Evolutionary conservation across 108 stramenopile genomes (phyloP), one percentile per base, ranked within the genome.

Genomic region (Aureococcus anophagefferens): DNA sequence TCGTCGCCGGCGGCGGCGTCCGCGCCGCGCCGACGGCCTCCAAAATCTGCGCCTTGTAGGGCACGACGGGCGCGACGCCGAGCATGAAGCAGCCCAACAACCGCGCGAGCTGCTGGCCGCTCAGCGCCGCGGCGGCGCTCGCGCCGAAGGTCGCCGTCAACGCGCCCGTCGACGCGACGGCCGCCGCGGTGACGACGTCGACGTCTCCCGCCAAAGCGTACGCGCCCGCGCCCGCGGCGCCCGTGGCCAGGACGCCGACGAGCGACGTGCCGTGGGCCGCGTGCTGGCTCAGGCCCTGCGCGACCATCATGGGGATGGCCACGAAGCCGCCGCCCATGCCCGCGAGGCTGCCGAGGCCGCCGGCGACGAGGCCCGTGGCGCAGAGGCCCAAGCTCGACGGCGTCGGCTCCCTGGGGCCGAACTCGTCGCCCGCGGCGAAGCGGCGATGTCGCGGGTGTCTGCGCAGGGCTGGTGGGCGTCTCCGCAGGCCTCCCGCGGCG

Each of bases 321-420:
- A 95, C 82, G 71, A 95, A 95, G 14, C 92, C 94, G 31, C 94
- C 94, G 0, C 94, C 94, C 88, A 93, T 88, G 7, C 94, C 94
- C 17, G 89, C 92, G 30, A 95, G 74, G 5, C 86, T 88, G 30
- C 94, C 94, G 13, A 89, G 68, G 5, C 80, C 9, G 0, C 94
- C 94, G 9, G 92, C 94, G 7, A 86, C 36, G 0, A 83, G 59
- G 14, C 94, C 94, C 68, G 93, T 88, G 30, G 68, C 70, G 69
- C 89, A 86, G 30, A 81, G 68, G 70, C 85, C 81, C 25, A 80
- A 30, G 0, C 15, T 63, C 15, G 69, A 70, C 28, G 46, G 37
- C 37, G 37, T 11, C 37, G 4, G 7, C 37, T 40, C n/a, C n/a
- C n/a, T n/a, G n/a, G n/a, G n/a, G n/a, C n/a, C n/a, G n/a, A n/a